These are phyloP conservation scores for Penicillium sp. DNA, from an alignment of 2,329 filamentous ascomycete species.

Conservation along the genomic window DNA sequence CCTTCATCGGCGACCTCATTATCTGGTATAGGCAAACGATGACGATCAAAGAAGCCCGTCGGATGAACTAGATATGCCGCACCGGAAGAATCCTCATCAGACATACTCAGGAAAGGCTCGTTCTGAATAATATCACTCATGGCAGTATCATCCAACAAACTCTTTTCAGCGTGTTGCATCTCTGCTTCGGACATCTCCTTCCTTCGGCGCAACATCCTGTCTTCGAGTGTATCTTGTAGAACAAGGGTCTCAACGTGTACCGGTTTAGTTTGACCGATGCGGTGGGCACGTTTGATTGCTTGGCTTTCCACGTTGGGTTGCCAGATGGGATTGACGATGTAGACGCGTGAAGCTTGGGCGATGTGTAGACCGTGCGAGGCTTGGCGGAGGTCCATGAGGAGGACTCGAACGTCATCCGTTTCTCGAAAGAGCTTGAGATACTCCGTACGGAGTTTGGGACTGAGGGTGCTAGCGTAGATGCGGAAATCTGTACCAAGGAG, in stretches of 20 bases:
- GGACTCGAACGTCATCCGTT: conserved; percentile 66
- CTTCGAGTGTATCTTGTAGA: conserved; percentile 75
- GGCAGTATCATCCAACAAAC: conserved; percentile 58
- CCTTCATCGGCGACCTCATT: conserved; percentile 8
- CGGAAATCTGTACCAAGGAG: conserved; percentile 63
- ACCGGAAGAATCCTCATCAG: conserved; percentile 26
- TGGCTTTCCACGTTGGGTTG: conserved; percentile 83
- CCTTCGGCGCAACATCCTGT: conserved; percentile 73
- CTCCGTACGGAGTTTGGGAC: conserved; percentile 62
- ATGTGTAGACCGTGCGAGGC: conserved; percentile 88
- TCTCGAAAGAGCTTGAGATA: conserved; percentile 80
- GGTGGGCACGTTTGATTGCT: conserved; percentile 83
- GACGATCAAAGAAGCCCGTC: conserved; percentile 40
- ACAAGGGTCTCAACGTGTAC: conserved; percentile 87
- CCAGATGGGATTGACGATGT: conserved; percentile 85
- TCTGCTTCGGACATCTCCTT: conserved; percentile 68
- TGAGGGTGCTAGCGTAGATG: conserved; percentile 57
- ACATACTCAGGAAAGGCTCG: conserved; percentile 50
- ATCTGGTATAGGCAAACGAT: conserved; percentile 38
- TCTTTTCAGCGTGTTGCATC: conserved; percentile 56
- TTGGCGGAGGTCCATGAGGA: conserved; percentile 88
- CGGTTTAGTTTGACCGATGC: conserved; percentile 76
- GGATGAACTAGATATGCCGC: conserved; percentile 31
- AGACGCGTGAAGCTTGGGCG: conserved; percentile 77
- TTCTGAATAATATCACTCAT: conserved; percentile 61